These are phyloP conservation scores for Eragrostis curvula DNA, from an alignment of 176 grass and related monocot species.

Conservation along the genomic window DNA sequence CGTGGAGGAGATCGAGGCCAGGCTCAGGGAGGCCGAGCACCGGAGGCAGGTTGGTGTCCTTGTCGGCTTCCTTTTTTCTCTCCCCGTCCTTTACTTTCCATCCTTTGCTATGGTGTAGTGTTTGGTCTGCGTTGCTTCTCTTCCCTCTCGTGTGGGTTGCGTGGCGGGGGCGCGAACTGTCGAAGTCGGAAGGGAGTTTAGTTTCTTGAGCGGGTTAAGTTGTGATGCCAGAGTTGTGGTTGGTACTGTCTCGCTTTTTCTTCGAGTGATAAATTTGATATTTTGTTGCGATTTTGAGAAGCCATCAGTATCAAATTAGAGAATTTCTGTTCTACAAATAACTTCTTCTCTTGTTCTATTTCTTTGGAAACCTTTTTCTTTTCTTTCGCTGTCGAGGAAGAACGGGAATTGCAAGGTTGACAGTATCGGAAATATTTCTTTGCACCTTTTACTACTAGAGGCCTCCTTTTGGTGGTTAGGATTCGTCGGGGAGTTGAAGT, in stretches of 20 bases:
- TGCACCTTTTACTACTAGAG: background rate
- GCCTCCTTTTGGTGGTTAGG: conserved; percentile 39
- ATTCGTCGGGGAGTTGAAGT: conserved; percentile 27
- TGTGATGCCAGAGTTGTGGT: background rate
- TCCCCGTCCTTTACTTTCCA: background rate
- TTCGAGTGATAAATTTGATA: background rate
- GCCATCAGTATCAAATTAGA: background rate
- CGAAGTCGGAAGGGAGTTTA: background rate
- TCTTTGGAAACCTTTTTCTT: no score
- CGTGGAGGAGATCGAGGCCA: conserved; percentile 93
- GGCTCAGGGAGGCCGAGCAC: conserved; percentile 88
- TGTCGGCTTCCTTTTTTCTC: background rate
- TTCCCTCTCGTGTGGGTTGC: conserved; percentile 35
- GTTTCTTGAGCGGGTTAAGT: background rate
- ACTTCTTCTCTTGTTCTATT: background rate
- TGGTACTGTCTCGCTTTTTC: background rate
- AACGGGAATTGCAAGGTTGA: background rate
- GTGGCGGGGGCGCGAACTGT: conserved; percentile 13
- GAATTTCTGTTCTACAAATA: background rate
- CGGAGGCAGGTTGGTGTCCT: conserved; percentile 77
- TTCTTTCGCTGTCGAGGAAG: background rate
- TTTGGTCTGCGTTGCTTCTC: conserved; percentile 13
- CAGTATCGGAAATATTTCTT: conserved; percentile 1
- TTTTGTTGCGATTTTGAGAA: conserved; percentile 22
- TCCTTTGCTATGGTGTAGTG: background rate